These are phyloP conservation scores for Termitomyces sp. DNA, from an alignment of 1,284 basidiomycete genomes.

Conservation along the genomic window DNA sequence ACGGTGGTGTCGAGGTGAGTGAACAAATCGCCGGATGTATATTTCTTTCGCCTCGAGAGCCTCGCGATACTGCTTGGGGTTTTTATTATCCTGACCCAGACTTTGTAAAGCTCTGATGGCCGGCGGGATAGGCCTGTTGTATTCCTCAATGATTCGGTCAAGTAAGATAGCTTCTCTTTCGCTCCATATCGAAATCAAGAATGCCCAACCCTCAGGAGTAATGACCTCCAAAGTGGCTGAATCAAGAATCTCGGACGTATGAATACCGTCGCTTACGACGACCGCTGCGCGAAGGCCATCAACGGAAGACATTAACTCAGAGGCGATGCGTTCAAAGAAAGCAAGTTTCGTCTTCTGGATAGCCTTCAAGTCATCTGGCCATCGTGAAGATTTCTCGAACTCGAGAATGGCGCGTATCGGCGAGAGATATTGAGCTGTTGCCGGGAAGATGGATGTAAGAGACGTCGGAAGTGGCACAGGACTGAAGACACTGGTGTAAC, in stretches of 20 bases:
- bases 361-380: constrained; percentile 93
- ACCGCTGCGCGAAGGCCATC: constrained; percentile 55
- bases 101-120: constrained; percentile 28
- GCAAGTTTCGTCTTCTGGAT: constrained; percentile 96
- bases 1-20: constrained; percentile 81
- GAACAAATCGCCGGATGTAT: constrained; percentile 70
- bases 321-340: constrained; percentile 77
- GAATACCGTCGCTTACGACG: constrained; percentile 46
- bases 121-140: constrained; percentile 32
- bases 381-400: constrained; percentile 87
- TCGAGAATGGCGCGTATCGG: constrained; percentile 75
- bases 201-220: constrained; percentile 83
- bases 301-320: constrained; percentile 51
- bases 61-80: constrained; percentile 46
- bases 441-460: constrained; percentile 43
- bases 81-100: constrained; percentile 31
- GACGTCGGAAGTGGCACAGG: constrained; percentile 55
- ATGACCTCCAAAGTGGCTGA: constrained; percentile 73
- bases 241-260: constrained; percentile 62
- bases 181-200: constrained; percentile 81
- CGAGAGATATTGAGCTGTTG: constrained; percentile 61
- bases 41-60: constrained; percentile 62
- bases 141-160: constrained; percentile 59
- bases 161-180: constrained; percentile 82
- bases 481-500: constrained; percentile 81